Evolutionary conservation across 768 basidiomycete genomes (phyloP).

Genomic region (Leccinum variicolor): DNA sequence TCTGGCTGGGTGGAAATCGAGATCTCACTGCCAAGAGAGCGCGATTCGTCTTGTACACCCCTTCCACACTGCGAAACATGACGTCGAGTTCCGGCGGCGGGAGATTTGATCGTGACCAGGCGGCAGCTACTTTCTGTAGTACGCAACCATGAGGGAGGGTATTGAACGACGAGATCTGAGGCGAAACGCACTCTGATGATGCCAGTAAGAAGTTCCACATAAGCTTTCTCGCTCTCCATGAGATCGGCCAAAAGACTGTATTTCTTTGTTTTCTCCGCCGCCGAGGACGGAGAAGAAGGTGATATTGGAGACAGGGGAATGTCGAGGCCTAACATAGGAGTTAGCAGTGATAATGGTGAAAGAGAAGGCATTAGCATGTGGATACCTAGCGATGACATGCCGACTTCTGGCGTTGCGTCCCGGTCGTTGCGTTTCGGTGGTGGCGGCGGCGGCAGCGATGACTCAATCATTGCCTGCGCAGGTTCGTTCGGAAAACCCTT

Average conservation of each 20-base stretch:
- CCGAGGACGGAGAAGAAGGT: constrained; percentile 18
- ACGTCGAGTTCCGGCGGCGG: constrained; percentile 88
- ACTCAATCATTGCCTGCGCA: background rate
- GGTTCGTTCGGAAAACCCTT: background rate
- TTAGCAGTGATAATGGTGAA: constrained; percentile 15
- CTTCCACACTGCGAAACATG: constrained; percentile 94
- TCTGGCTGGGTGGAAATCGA: background rate
- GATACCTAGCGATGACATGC: constrained; percentile 26
- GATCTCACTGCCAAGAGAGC: constrained; percentile 60
- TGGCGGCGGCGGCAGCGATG: constrained; percentile 15
- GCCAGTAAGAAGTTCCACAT: constrained; percentile 86
- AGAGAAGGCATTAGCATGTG: background rate
- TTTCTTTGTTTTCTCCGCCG: constrained; percentile 55
- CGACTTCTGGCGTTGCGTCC: background rate
- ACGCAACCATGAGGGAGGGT: constrained; percentile 11
- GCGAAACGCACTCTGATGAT: constrained; percentile 76
- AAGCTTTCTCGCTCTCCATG: constrained; percentile 88
- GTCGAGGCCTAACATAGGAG: constrained; percentile 18
- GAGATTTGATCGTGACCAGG: constrained; percentile 94
- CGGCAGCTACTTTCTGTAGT: constrained; percentile 90
- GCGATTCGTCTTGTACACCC: constrained; percentile 89
- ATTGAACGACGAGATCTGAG: background rate
- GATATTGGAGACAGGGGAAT: constrained; percentile 21
- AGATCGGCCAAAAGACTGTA: constrained; percentile 87
- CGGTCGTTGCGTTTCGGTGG: constrained; percentile 19